Base-by-base conservation (phyloP, 2,329 filamentous ascomycete genomes). In the Pezicula rhizophila region DNA sequence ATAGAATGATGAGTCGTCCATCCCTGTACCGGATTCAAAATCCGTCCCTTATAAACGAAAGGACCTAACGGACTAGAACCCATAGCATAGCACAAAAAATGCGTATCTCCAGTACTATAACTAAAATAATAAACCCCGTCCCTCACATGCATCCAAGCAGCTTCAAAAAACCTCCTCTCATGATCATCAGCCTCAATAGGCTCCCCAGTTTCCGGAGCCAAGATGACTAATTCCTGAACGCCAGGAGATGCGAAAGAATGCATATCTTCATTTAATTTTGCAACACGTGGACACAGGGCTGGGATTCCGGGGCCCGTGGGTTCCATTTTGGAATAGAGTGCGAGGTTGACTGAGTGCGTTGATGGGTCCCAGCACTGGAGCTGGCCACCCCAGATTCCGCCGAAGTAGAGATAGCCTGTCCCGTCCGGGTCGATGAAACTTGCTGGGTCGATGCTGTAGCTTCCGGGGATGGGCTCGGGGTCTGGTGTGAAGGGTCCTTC, bases 1-100 rank as follows among this genome's bases (percentile, higher is more conserved):
- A 91, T 84, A 3, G 82, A 87, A 65, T 90, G 87, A 68, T 90
- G 87, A 47, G 87, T 91, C 39, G 87, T 90, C 87, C 87, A 91
- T 1, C 87, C 86, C 23, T 86, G 66, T 5, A 91, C 87, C 0
- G 86, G 87, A 71, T 89, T 85, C 43, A 91, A 65, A 47, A 91
- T 84, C 42, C 79, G 70, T 0, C 87, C 86, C 0, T 73, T 76
- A 53, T 89, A 90, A 1, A 79, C 85, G 58, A 90, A 90, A 0
- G 87, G 86, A 0, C 87, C 86, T 10, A 80, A 67, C 0, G 87
- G 86, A 49, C 68, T 81, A 5, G 78, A 70, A 0, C 82, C 78
- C 2, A 76, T 79, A 1, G 83, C 87, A 62, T 88, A 90, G 54
- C 74, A 84, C 28, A 91, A 70, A 65, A 75, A 87, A 66, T 90